A percentile compares a stretch with the other conserved stretches of the same genome.
Evolutionary conservation across 1,284 basidiomycete species (phyloP).

Genomic region (Tilletia indica): DNA sequence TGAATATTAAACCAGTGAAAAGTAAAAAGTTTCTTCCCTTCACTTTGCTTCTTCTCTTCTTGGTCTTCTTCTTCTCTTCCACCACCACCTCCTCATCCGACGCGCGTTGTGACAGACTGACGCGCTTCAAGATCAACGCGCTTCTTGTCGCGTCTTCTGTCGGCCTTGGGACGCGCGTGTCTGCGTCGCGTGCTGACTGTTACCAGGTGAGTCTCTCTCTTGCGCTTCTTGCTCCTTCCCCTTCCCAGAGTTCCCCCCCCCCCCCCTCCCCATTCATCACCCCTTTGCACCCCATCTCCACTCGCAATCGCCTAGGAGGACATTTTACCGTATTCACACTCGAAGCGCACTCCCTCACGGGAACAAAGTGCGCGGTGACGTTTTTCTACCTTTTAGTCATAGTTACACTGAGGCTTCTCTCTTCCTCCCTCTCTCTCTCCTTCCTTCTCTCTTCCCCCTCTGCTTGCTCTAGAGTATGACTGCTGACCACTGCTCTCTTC

Average conservation of each 20-base stretch:
- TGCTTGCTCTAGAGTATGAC: background rate
- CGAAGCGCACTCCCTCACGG: background rate
- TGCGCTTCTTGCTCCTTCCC: background rate
- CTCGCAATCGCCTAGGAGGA: background rate
- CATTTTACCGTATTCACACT: constrained; percentile 11
- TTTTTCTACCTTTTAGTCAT: constrained; percentile 16
- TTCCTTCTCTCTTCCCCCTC: background rate
- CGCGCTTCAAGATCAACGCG: background rate
- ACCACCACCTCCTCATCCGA: background rate
- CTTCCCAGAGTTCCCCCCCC: background rate
- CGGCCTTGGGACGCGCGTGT: no score
- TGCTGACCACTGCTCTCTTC: background rate
- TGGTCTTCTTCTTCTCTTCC: background rate
- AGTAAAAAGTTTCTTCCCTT: background rate
- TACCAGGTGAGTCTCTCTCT: constrained; percentile 4
- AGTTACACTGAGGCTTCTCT: constrained; percentile 15
- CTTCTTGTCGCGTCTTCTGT: background rate
- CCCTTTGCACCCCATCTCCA: background rate
- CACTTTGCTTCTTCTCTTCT: background rate
- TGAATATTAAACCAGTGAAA: no score
- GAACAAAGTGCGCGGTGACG: background rate
- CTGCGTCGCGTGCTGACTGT: no score
- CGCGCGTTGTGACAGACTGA: no score
- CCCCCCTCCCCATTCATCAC: background rate
- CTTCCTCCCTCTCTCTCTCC: background rate